Evolutionary conservation across 495 filamentous ascomycete species (phyloP), one percentile per base, ranked within the genome.

Genomic region (Neurospora terricola): DNA sequence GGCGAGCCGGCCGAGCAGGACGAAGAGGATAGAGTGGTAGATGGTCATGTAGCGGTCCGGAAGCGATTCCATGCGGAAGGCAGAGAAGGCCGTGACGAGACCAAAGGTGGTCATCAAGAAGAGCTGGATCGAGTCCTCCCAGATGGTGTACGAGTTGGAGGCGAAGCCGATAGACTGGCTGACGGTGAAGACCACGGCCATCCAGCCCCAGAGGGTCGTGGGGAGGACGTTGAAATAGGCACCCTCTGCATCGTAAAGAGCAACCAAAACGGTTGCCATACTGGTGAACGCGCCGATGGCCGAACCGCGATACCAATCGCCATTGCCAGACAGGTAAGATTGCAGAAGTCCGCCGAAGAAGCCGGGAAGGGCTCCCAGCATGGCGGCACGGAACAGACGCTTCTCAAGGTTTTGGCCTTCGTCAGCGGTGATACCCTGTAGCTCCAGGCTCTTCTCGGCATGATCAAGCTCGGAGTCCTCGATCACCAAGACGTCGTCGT

Each of bases 61-160:
- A 11, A 84, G 78, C 12, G 86, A 82, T 39, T 88, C 85, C 73
- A 91, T 88, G 34, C 92, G 88, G 76, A 95, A 87, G 10, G 94
- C 94, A 6, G 91, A 89, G 5, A 92, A 78, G n/a, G 92, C 86
- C 39, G 89, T 87, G 43, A 89, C 83, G 27, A 93, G 81, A 37
- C 93, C 95, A 81, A 98, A 98, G 0, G 94, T 96, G 4, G 88
- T 87, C 71, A 98, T 88, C 84, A 98, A 94, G 83, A 95, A 96
- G 3, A 94, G 83, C n/a, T 97, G 85, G 66, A 97, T 97, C 21
- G 94, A 92, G 76, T 98, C 96, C 83, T 99, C 96, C 96, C 96
- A 98, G 74, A 99, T 97, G 6, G 95, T 98, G 82, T 94, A 99
- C 2, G 96, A 98, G 79, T 98, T 99, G 5, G 96, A 95, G 0